Evolutionary conservation across 768 basidiomycete genomes (phyloP), one percentile per base, ranked within the genome.

Genomic region (Coprinopsis sp.): DNA sequence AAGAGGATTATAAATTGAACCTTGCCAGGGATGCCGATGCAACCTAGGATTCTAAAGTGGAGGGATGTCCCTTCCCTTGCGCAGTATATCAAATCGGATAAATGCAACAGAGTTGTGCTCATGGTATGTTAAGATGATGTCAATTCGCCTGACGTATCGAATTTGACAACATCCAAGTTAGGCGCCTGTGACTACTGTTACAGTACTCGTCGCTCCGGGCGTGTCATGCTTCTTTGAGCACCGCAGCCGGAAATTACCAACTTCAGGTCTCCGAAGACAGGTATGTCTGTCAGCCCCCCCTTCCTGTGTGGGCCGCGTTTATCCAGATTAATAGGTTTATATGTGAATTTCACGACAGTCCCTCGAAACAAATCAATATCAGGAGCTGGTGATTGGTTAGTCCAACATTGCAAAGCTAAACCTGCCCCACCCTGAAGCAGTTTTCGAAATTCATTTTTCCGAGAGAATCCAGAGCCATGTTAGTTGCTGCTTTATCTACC

Each of bases 371-470:
- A 14, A 11, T 29, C 18, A 18, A 37, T n/a, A n/a, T n/a, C n/a
- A n/a, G 24, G 8, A 28, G 14, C 21, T 33, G 29, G 31, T 37
- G 13, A 11, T 33, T 36, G 48, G 16, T 14, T 59, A 91, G 88
- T 78, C 86, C 10, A 90, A 91, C 58, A 73, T 91, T 25, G 79
- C 82, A 22, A 72, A 81, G 51, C 65, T 91, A 33, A 84, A 85
- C 14, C 74, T 91, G 12, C 93, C 92, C n/a, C 82, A 87, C 56
- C 92, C 94, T 0, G 94, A 98, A 57, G 94, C 94, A 0, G 93
- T 97, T 24, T 98, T 98, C 57, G 89, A 97, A 54, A 86, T 98
- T 57, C 70, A 71, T 98, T 84, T 69, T 94, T 97, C 71, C 72
- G 79, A 54, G 59, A 66, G 34, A 88, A 90, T 51, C 92, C 91